phyloP scores from a whole-genome alignment of 805 yeast species.

The Candida ulmi region DNA sequence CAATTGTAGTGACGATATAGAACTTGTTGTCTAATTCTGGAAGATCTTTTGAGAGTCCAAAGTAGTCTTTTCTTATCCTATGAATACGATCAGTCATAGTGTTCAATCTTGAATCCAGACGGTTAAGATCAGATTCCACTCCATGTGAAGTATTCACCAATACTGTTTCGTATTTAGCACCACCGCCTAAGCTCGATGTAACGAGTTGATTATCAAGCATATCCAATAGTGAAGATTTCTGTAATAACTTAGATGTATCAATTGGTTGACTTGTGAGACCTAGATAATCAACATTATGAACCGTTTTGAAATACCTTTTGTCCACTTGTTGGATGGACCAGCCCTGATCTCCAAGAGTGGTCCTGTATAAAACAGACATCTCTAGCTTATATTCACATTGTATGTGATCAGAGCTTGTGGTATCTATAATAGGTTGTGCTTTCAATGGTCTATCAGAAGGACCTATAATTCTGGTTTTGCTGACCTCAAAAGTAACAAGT shows the following conservation, averaged over 20 bases:
- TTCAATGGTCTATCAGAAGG: background rate
- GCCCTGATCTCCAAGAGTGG: constrained; percentile 38
- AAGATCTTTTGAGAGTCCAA: constrained; percentile 8
- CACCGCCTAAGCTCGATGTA: constrained; percentile 35
- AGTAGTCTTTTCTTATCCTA: constrained; percentile 12
- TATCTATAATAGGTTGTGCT: background rate
- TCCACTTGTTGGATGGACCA: constrained; percentile 47
- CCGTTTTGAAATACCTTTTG: constrained; percentile 40
- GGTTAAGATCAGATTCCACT: constrained; percentile 1
- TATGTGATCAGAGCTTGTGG: background rate
- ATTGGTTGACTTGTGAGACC: constrained; percentile 34
- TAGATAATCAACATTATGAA: constrained; percentile 39
- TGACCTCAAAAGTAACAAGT: constrained; percentile 13
- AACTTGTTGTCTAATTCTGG: constrained; percentile 25
- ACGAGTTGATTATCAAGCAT: constrained; percentile 32
- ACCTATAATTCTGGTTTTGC: background rate
- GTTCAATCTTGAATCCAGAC: constrained; percentile 5
- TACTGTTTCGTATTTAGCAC: constrained; percentile 26
- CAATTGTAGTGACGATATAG: constrained; percentile 39
- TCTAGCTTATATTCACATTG: background rate
- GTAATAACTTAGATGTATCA: constrained; percentile 26
- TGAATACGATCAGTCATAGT: constrained; percentile 22
- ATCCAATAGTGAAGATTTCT: constrained; percentile 35
- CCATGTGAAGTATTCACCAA: no score
- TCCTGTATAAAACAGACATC: constrained; percentile 28